phyloP scores from a whole-genome alignment of 2,329 filamentous ascomycete species.

The Aureobasidium namibiae region DNA sequence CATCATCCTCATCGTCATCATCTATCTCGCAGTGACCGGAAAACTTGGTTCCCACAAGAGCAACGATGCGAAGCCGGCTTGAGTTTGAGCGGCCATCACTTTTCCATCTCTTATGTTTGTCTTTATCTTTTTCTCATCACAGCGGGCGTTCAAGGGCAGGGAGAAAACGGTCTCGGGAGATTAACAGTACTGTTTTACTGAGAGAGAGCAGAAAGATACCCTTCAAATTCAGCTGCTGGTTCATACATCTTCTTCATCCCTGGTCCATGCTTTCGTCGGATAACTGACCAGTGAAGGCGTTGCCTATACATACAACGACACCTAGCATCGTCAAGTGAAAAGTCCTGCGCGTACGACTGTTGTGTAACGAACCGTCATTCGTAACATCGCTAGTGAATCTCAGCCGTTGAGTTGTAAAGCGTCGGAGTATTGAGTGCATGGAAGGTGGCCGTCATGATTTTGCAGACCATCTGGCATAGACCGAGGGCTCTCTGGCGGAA shows the following conservation, averaged over 20 bases:
- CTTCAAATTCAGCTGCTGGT: not conserved
- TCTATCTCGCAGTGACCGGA: slow-evolving; percentile 22
- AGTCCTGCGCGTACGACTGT: too few species aligned
- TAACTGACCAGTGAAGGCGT: too few species aligned
- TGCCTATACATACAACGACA: too few species aligned
- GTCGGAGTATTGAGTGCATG: too few species aligned
- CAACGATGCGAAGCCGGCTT: not conserved
- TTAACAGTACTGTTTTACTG: not conserved
- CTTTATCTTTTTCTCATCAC: not conserved
- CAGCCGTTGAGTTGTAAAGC: too few species aligned
- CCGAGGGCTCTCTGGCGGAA: too few species aligned
- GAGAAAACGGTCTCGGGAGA: not conserved
- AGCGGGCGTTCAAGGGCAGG: not conserved
- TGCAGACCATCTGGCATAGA: too few species aligned
- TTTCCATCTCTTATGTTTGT: not conserved
- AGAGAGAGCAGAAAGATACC: slow-evolving; percentile 5
- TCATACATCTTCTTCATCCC: not conserved
- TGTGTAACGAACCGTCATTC: too few species aligned
- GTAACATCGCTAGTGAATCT: too few species aligned
- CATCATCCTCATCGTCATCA: slow-evolving; percentile 32
- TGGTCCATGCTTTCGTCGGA: too few species aligned
- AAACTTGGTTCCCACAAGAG: not conserved
- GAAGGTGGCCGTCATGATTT: too few species aligned
- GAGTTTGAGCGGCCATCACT: not conserved
- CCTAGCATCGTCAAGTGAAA: too few species aligned